phyloP scores from a whole-genome alignment of 768 basidiomycete genomes.

The Pleurotus pulmonarius region DNA sequence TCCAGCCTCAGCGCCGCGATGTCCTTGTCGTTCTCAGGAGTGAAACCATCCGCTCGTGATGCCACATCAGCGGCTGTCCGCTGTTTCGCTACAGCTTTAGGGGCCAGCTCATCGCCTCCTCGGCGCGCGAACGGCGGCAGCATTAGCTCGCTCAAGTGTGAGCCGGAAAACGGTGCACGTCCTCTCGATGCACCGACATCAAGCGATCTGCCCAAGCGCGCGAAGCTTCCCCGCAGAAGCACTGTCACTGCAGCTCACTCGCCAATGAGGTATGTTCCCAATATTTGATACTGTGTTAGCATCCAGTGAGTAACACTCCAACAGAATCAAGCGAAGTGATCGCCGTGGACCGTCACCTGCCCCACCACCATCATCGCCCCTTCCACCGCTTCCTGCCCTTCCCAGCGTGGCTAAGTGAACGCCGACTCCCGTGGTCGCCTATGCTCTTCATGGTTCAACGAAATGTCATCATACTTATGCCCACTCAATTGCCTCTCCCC shows the following conservation, averaged over 20 bases:
- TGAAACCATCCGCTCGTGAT: slow-evolving; percentile 2
- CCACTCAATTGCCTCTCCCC: neutral
- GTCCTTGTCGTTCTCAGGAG: neutral
- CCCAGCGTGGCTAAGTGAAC: neutral
- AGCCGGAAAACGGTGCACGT: neutral
- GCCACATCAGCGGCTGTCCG: neutral
- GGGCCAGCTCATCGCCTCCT: neutral
- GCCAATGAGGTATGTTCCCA: slow-evolving; percentile 1
- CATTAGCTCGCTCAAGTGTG: neutral
- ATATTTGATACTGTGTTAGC: neutral
- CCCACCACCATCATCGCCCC: slow-evolving; percentile 3
- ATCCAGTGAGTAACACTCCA: neutral
- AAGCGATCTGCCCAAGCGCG: slow-evolving; percentile 1
- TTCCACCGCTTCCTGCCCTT: slow-evolving; percentile 1
- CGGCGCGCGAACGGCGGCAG: neutral
- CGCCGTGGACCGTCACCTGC: slow-evolving; percentile 4
- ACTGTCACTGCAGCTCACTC: neutral
- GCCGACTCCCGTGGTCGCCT: neutral
- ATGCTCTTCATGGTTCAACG: neutral
- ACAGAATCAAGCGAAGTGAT: slow-evolving; percentile 2
- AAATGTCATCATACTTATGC: neutral
- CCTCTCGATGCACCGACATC: neutral
- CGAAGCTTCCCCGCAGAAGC: neutral
- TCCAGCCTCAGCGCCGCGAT: slow-evolving; percentile 4
- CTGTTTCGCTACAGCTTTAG: neutral